Base-by-base conservation (phyloP, 805 yeast species). In the Brettanomyces anomalus region DNA sequence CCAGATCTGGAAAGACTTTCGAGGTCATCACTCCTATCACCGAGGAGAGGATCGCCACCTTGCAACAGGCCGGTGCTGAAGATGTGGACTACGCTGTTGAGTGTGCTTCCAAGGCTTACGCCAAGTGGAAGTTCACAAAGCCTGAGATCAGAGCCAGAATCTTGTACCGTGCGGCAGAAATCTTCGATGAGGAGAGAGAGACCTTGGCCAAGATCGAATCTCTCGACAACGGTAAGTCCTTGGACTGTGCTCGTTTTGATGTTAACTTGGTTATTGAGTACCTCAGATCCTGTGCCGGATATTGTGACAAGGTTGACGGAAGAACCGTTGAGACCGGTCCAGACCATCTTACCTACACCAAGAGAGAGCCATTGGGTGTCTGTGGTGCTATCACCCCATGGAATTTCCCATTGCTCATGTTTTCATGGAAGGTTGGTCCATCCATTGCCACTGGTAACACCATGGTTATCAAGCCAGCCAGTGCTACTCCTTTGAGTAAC, bases 311-410 rank as follows among this genome's bases (percentile, higher is more conserved):
- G 62, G 56, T 79, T 43, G 71, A 69, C 51, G 93, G 90, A 52
- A 70, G 78, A 57, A 63, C 76, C 33, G 71, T 81, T 40, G 74
- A 78, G 52, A 74, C 85, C 36, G 86, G 85, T 49, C 65, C 68
- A 40, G 64, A 75, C 34, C 81, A 82, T 61, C 72, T 79, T 55
- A 76, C 72, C 52, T 81, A 72, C 67, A 77, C 85, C 44, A 70
- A 74, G 58, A 77, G 77, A 61, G 88, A 81, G 62, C 89, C 90
- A 53, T 62, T 82, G 50, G 90, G 89, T 61, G 84, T 82, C 33
- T 81, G 87, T 68, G 90, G 89, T 51, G 87, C 81, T 62, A 81
- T 83, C 49, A 82, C 83, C 49, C 89, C 90, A 60, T 83, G 89
- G 89, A 83, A 83, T 62, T 83, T 83, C 76, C 90, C 90, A 54